These are phyloP conservation scores for Neurospora sp. DNA, from an alignment of 495 filamentous ascomycete genomes.

Conservation along the genomic window DNA sequence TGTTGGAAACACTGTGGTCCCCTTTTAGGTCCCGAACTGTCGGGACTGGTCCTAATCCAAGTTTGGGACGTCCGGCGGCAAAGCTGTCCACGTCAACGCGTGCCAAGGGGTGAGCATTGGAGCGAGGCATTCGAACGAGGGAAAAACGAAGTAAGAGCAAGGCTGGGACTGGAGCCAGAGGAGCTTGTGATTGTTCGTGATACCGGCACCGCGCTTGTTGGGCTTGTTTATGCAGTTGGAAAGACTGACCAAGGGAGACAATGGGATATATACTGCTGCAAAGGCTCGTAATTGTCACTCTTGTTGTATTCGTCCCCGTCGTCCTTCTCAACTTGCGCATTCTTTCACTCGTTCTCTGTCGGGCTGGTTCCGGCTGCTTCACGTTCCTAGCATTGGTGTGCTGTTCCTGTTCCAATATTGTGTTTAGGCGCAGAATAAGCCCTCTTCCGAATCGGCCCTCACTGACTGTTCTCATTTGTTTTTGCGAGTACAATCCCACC, in stretches of 20 bases:
- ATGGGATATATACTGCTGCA: background rate
- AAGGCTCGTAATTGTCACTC: background rate
- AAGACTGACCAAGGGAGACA: background rate
- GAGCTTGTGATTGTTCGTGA: background rate
- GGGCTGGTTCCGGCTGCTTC: background rate
- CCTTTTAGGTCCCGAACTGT: too few species aligned
- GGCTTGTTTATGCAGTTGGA: background rate
- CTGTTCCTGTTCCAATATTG: too few species aligned
- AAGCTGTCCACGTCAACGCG: background rate
- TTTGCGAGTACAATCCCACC: too few species aligned
- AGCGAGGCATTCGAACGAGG: background rate
- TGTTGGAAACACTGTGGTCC: too few species aligned
- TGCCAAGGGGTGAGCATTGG: background rate
- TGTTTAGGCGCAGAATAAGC: too few species aligned
- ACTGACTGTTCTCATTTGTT: too few species aligned
- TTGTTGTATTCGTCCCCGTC: background rate
- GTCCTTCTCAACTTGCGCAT: background rate
- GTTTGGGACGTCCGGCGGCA: too few species aligned
- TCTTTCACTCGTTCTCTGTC: background rate
- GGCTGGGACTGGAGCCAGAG: background rate
- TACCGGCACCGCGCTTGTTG: background rate
- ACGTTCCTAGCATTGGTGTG: too few species aligned
- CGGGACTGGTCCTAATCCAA: too few species aligned
- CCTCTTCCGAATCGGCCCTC: too few species aligned
- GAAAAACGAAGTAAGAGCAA: background rate